phyloP scores from a whole-genome alignment of 2,329 filamentous ascomycete species.

The Berkeleyomyces rouxiae region DNA sequence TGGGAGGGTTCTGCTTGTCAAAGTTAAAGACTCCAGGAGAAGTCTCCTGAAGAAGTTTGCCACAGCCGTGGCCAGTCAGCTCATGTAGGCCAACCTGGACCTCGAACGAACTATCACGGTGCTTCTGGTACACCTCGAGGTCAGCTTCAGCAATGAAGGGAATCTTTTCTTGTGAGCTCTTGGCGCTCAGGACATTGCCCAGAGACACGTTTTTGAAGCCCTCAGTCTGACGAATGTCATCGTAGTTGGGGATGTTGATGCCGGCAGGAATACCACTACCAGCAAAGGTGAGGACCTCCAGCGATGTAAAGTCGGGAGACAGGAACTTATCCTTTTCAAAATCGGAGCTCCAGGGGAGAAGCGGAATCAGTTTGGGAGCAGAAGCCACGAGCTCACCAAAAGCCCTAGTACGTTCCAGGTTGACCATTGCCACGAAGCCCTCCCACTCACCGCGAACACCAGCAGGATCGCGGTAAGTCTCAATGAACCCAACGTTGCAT shows the following conservation, averaged over 20 bases:
- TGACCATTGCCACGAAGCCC: constrained; percentile 51
- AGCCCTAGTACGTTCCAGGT: constrained; percentile 60
- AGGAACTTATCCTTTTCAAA: constrained; percentile 97
- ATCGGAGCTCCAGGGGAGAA: constrained; percentile 70
- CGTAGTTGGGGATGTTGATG: constrained; percentile 55
- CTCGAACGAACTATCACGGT: constrained; percentile 78
- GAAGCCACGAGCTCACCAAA: constrained; percentile 73
- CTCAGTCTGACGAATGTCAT: constrained; percentile 62
- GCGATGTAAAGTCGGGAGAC: constrained; percentile 85
- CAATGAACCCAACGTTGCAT: constrained; percentile 68
- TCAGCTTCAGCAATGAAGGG: constrained; percentile 76
- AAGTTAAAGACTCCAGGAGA: constrained; percentile 74
- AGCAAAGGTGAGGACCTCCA: constrained; percentile 74
- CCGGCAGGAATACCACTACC: constrained; percentile 49
- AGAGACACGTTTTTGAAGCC: constrained; percentile 91
- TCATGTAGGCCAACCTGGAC: constrained; percentile 93
- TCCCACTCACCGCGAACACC: constrained; percentile 74
- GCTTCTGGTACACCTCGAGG: constrained; percentile 60
- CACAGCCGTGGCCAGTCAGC: constrained; percentile 72
- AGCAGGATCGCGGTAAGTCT: constrained; percentile 70
- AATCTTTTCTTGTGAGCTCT: constrained; percentile 79
- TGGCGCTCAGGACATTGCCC: constrained; percentile 82
- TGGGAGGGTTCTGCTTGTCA: constrained; percentile 61
- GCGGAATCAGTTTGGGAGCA: constrained; percentile 69
- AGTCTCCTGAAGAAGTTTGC: constrained; percentile 85